Evolutionary conservation across 2,329 filamentous ascomycete species (phyloP).

Genomic region (Diaporthe destruens): DNA sequence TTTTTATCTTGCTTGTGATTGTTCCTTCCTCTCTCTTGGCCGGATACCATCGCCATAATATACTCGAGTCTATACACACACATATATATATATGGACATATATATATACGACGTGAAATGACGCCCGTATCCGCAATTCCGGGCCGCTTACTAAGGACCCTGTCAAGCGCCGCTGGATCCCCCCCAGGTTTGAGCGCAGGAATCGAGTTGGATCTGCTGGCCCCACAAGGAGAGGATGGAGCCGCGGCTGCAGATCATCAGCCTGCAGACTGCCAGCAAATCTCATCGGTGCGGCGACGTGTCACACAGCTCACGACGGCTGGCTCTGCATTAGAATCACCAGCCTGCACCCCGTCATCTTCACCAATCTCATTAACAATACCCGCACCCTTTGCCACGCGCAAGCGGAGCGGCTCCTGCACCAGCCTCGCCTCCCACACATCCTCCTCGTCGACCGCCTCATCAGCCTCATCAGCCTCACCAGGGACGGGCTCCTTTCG

Average conservation of each 20-base stretch:
- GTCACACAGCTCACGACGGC: conserved; percentile 19
- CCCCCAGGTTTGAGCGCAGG: background rate
- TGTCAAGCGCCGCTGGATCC: conserved; percentile 3
- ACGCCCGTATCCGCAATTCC: conserved; percentile 8
- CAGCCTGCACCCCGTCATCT: conserved; percentile 32
- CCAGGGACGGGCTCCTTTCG: background rate
- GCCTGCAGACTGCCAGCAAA: conserved; percentile 25
- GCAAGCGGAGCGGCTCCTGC: conserved; percentile 26
- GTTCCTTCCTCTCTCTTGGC: background rate
- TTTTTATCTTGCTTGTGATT: no score
- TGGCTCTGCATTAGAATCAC: conserved; percentile 5
- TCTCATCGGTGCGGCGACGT: conserved; percentile 29
- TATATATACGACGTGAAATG: background rate
- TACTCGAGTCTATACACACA: no score
- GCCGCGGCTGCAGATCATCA: conserved; percentile 21
- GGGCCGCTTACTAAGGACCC: conserved; percentile 33
- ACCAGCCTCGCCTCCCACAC: conserved; percentile 33
- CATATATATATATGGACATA: no score
- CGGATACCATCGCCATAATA: conserved; percentile 1
- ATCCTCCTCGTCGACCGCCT: conserved; percentile 20
- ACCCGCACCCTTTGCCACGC: no score
- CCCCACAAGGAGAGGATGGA: conserved; percentile 11
- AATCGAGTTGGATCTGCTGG: conserved; percentile 38
- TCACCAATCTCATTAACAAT: conserved; percentile 10
- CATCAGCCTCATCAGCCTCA: background rate